Evolutionary conservation across 768 basidiomycete genomes (phyloP).

Genomic region (Lactarius akahatsu): DNA sequence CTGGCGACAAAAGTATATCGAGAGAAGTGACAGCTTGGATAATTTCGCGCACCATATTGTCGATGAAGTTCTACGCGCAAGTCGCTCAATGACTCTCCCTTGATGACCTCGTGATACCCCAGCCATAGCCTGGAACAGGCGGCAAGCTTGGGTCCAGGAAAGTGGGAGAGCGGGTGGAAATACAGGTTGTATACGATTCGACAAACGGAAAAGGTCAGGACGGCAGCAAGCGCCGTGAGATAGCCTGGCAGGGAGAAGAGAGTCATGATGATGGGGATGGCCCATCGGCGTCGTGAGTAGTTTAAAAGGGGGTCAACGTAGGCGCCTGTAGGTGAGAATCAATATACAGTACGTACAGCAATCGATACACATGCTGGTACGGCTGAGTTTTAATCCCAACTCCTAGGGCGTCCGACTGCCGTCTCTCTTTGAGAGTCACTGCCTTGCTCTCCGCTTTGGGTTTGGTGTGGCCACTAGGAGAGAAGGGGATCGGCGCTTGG

Average conservation of each 20-base stretch:
- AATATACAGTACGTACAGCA: too few relatives aligned
- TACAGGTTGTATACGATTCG: background rate
- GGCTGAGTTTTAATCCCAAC: too few relatives aligned
- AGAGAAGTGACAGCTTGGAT: background rate
- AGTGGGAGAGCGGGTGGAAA: constrained; percentile 2
- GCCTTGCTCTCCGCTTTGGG: too few relatives aligned
- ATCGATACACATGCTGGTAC: too few relatives aligned
- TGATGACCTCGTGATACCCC: constrained; percentile 1
- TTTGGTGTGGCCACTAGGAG: too few relatives aligned
- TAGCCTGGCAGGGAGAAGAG: background rate
- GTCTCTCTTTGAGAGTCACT: too few relatives aligned
- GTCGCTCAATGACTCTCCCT: background rate
- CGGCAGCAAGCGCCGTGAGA: background rate
- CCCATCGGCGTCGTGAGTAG: background rate
- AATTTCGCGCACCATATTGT: background rate
- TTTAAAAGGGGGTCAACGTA: background rate
- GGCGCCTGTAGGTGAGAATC: too few relatives aligned
- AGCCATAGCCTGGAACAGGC: constrained; percentile 4
- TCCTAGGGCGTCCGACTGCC: too few relatives aligned
- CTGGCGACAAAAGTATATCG: background rate
- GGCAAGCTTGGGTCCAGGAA: constrained; percentile 2
- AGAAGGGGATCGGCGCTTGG: too few relatives aligned
- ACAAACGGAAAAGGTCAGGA: background rate
- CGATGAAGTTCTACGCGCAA: constrained; percentile 7
- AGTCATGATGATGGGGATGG: background rate